Evolutionary conservation across 2,329 filamentous ascomycete genomes (phyloP).

Genomic region (Sporothrix pallida): DNA sequence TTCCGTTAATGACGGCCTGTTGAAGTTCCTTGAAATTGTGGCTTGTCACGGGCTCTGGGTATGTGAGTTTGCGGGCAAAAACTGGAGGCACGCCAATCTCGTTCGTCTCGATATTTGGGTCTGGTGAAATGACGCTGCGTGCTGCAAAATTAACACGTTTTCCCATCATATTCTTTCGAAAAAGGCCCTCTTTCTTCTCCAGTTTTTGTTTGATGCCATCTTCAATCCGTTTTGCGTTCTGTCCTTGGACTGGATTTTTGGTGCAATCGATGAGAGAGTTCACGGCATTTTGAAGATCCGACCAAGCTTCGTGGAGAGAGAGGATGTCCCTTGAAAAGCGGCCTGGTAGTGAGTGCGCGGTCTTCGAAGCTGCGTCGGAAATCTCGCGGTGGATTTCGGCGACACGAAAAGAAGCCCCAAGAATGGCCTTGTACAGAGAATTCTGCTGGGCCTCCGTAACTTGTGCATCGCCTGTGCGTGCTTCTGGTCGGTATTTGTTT

Average conservation of each 20-base stretch:
- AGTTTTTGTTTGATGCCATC: slow-evolving; percentile 97
- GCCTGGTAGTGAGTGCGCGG: slow-evolving; percentile 36
- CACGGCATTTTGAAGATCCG: slow-evolving; percentile 83
- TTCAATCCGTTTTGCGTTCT: slow-evolving; percentile 77
- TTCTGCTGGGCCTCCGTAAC: slow-evolving; percentile 92
- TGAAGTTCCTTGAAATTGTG: slow-evolving; percentile 97
- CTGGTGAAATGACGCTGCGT: slow-evolving; percentile 95
- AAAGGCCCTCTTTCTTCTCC: slow-evolving; percentile 98
- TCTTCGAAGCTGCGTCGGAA: slow-evolving; percentile 51
- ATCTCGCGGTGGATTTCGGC: slow-evolving; percentile 76
- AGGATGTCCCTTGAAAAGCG: slow-evolving; percentile 62
- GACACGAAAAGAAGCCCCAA: slow-evolving; percentile 75
- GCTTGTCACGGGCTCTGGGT: slow-evolving; percentile 94
- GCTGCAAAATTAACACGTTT: slow-evolving; percentile 99
- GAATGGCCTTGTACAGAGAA: slow-evolving; percentile 80
- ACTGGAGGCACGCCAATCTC: slow-evolving; percentile 99
- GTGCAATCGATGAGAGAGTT: slow-evolving; percentile 93
- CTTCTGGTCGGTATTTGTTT: slow-evolving; percentile 88
- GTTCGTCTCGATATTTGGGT: slow-evolving; percentile 98
- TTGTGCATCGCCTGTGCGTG: slow-evolving; percentile 76
- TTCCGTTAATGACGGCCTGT: slow-evolving; percentile 92
- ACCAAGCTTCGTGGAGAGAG: slow-evolving; percentile 81
- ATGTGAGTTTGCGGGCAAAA: slow-evolving; percentile 94
- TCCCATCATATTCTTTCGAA: slow-evolving; percentile 99
- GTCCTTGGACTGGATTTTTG: slow-evolving; percentile 80